Conservation (phyloP, 257 asterid species). For the Striga asiatica region DNA sequence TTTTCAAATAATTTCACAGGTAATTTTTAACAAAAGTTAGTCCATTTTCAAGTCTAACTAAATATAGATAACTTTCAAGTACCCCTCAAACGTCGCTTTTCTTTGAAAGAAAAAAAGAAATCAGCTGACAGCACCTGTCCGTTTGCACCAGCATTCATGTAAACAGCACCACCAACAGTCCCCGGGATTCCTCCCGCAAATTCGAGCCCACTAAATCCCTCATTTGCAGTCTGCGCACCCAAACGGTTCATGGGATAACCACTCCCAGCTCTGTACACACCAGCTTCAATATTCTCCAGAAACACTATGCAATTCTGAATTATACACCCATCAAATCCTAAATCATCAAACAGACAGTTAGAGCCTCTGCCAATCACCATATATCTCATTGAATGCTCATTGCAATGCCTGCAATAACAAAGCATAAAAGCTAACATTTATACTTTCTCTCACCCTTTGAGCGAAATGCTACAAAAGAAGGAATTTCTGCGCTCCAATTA, state of each 20-base stretch:
- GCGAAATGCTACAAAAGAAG: too few relatives aligned
- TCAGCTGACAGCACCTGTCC: too few relatives aligned
- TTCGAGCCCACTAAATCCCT: constrained; percentile 36
- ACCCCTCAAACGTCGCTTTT: too few relatives aligned
- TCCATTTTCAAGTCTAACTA: too few relatives aligned
- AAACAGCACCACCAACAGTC: constrained; percentile 36
- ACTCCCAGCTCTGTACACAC: constrained; percentile 35
- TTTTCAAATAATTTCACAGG: too few relatives aligned
- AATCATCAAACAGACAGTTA: constrained; percentile 33
- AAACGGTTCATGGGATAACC: constrained; percentile 34
- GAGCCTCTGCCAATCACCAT: constrained; percentile 39
- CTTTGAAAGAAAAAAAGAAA: too few relatives aligned
- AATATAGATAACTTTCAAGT: too few relatives aligned
- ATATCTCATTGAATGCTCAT: constrained; percentile 26
- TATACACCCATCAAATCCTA: constrained; percentile 37
- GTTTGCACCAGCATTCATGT: constrained; percentile 44
- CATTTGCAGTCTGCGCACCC: constrained; percentile 22
- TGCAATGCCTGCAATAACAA: constrained; percentile 24
- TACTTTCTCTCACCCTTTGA: too few relatives aligned
- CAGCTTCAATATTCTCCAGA: constrained; percentile 28
- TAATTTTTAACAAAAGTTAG: too few relatives aligned
- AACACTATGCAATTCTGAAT: constrained; percentile 29
- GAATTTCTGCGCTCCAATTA: too few relatives aligned
- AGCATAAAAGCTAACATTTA: neutral
- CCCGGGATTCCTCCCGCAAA: constrained; percentile 41